Conservation (phyloP, 2,329 filamentous ascomycete genomes). For the Xylariaceae sp. region DNA sequence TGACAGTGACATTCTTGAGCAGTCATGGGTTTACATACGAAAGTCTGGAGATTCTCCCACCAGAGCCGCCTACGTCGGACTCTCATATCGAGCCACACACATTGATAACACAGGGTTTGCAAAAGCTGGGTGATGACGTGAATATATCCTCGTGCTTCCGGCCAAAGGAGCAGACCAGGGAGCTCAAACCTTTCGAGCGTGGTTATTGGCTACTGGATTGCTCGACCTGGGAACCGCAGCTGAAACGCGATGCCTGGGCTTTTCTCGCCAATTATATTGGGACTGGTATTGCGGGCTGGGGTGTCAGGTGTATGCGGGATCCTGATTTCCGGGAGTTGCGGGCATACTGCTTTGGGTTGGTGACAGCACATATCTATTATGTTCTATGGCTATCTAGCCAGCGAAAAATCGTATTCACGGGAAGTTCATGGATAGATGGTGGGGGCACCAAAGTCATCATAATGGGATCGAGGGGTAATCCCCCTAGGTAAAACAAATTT, state of each 20-base stretch:
- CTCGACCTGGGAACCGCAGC: constrained; percentile 45
- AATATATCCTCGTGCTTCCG: constrained; percentile 51
- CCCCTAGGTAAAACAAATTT: no score
- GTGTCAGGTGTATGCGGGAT: constrained; percentile 54
- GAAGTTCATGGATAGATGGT: constrained; percentile 63
- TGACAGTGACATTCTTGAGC: constrained; percentile 25
- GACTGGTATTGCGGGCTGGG: constrained; percentile 61
- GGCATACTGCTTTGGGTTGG: constrained; percentile 74
- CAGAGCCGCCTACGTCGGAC: constrained; percentile 49
- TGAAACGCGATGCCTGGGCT: constrained; percentile 56
- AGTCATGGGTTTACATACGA: constrained; percentile 29
- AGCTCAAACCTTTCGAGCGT: constrained; percentile 59
- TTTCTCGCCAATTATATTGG: constrained; percentile 58
- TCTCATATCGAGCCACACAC: constrained; percentile 41
- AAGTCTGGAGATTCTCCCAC: constrained; percentile 49
- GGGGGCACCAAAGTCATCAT: constrained; percentile 50
- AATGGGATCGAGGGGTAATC: constrained; percentile 35
- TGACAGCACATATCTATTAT: constrained; percentile 69
- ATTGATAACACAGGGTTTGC: constrained; percentile 54
- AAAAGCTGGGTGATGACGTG: constrained; percentile 50
- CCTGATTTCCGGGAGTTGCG: constrained; percentile 48
- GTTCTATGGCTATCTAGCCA: constrained; percentile 69
- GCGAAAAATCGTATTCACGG: constrained; percentile 54
- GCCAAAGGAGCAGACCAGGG: constrained; percentile 46
- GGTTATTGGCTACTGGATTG: constrained; percentile 72